Percentiles rank a stretch among this genome's conserved stretches.
These are phyloP conservation scores for Deuterostichococcus epilithicus DNA, from an alignment of 139 green algal genomes.

Conservation along the genomic window DNA sequence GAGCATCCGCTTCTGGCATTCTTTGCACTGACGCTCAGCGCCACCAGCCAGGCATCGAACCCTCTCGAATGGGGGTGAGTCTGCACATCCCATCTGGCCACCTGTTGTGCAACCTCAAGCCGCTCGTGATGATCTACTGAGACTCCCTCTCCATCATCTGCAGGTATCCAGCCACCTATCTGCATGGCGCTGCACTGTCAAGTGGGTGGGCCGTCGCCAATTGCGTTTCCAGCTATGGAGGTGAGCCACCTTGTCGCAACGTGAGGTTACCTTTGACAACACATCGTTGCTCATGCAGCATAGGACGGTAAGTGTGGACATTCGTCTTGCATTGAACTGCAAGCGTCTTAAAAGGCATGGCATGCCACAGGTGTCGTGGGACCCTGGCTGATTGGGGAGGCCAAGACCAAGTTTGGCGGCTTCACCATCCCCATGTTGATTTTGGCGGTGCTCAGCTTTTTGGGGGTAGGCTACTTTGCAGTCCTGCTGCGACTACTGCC, in stretches of 20 bases:
- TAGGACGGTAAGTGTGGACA: too few relatives aligned
- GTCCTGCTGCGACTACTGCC: conserved; percentile 4
- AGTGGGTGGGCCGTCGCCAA: conserved; percentile 9
- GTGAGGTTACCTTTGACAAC: too few relatives aligned
- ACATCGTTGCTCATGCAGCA: too few relatives aligned
- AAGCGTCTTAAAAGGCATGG: background rate
- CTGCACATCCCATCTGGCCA: too few relatives aligned
- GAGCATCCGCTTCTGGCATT: background rate
- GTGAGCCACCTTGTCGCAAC: background rate
- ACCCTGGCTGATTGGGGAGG: conserved; percentile 2
- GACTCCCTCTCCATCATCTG: too few relatives aligned
- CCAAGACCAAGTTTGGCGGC: background rate
- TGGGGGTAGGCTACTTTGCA: conserved; percentile 3
- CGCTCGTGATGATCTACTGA: too few relatives aligned
- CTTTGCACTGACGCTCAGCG: conserved; percentile 3
- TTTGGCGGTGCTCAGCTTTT: background rate
- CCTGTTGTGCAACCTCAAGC: too few relatives aligned
- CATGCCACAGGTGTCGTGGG: conserved; percentile 5
- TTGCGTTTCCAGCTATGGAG: conserved; percentile 10
- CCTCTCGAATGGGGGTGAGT: conserved; percentile 7
- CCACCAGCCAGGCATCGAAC: conserved; percentile 10
- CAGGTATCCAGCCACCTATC: conserved; percentile 9
- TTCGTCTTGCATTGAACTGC: background rate
- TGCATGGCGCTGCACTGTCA: conserved; percentile 2
- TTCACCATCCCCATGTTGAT: conserved; percentile 7